Base-by-base conservation (phyloP, 2,329 filamentous ascomycete genomes). In the Alternaria sp. region DNA sequence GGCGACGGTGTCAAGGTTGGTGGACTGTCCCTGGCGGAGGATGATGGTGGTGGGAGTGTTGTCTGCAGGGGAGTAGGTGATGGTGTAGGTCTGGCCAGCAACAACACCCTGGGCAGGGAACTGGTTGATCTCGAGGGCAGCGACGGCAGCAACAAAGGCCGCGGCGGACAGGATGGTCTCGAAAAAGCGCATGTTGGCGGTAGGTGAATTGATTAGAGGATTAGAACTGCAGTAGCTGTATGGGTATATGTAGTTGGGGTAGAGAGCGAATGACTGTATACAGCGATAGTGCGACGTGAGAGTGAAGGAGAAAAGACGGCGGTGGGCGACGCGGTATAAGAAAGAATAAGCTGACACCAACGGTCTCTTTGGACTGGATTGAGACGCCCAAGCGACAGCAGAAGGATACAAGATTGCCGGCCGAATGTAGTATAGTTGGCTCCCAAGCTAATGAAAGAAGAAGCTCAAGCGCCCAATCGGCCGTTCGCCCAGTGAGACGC, bases 21-120 rank as follows among this genome's bases (percentile, higher is more conserved):
- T 74, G 2, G 82, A 73, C 17, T 73, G 58, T 44, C 86, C 86
- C 74, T 85, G 80, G 63, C 83, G 81, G 41, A 89, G 80, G 54
- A 80, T 81, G 65, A 89, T 82, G 39, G 82, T 86, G 36, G 84
- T 83, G 6, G 83, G 80, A 77, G 66, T 61, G 58, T 66, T 65
- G 57, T 76, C 72, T 54, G 78, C 75, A 45, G 78, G 79, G 56
- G 81, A 69, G 81, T 83, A 86, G 52, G 77, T 81, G 49, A 86
- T 71, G 13, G 75, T 81, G 61, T 80, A 77, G 28, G 79, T 77
- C 67, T 84, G 69, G 46, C 85, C 86, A 53, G 81, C 80, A 48
- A 77, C 69, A 52, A 86, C 76, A 46, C 78, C 72, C 29, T 73
- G 72, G 9, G 84, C 83, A 67, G 83, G 82, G 41, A 79, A 77